Evolutionary conservation across 192 early-diverging fungal genomes (phyloP), one percentile per base, ranked within the genome.

Genomic region (Gaertneriomyces semiglobifer): DNA sequence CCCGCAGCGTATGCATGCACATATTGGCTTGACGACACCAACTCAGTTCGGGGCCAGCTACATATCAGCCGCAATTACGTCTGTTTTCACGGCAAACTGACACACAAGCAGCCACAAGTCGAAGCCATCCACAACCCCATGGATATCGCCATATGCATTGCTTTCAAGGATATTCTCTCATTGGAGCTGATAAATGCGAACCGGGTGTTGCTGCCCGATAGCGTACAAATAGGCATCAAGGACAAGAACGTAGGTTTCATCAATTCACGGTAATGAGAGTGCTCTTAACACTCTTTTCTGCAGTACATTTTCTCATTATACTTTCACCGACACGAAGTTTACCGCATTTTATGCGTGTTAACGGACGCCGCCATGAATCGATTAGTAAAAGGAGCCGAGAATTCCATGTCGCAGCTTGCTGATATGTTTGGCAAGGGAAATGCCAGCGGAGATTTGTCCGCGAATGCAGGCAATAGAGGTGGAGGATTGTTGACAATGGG

Each of bases 391-490:
- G 82, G 82, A 6, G 79, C 82, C 14, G 82, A 84, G 65, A 80
- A 71, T 19, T 82, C 82, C 0, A 53, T 80, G 12, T 76, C 79
- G n/a, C 69, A 77, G 12, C 70, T 77, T 5, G 66, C 76, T 7
- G 82, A 84, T 43, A 78, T 84, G 78, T 84, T 75, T 75, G 68
- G 79, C 10, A 84, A 84, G 63, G 69, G 62, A 20, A 84, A 84
- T 60, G 70, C 69, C 7, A 79, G 74, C 41, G 82, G 82, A n/a
- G 82, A 84, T 58, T 66, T 84, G 38, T 77, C 80, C 9, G 77
- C 63, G 39, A 76, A 80, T 43, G 59, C 60, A 4, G 61, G 53
- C 4, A 77, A 60, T 38, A 62, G 76, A 14, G 82, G 79, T 19
- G 75, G 77, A 18, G 75, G 75, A 7, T 18, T 80, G 4, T 60